A percentile compares a stretch with the other conserved stretches of the same genome.
phyloP scores from a whole-genome alignment of 2,329 filamentous ascomycete genomes.

The Colletotrichum orbiculare region DNA sequence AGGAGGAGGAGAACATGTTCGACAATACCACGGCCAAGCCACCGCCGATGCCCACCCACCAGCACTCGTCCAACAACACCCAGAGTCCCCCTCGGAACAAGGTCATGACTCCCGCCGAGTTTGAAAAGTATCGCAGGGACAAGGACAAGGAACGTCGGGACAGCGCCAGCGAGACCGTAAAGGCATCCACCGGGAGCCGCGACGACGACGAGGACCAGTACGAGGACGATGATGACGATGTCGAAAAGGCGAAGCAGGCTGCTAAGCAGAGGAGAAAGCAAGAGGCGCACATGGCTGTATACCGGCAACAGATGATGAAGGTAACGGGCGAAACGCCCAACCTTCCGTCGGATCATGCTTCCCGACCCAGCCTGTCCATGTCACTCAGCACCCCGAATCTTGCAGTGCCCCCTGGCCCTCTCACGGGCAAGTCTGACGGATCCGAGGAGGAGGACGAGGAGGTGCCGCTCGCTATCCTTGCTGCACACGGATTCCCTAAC shows the following conservation, averaged over 20 bases:
- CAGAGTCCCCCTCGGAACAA: constrained; percentile 68
- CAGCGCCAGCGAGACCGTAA: constrained; percentile 53
- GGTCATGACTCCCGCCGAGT: constrained; percentile 91
- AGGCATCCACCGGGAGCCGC: constrained; percentile 63
- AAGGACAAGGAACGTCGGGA: constrained; percentile 76
- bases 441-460: constrained; percentile 92
- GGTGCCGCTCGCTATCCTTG: constrained; percentile 85
- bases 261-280: constrained; percentile 86
- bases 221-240: constrained; percentile 82
- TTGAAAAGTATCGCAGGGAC: constrained; percentile 82
- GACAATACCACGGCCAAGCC: constrained; percentile 55
- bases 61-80: constrained; percentile 47
- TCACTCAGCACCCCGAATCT: constrained; percentile 71
- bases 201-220: constrained; percentile 75
- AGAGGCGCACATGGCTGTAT: constrained; percentile 89
- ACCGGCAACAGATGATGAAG: constrained; percentile 97
- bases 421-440: constrained; percentile 55
- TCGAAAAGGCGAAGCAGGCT: constrained; percentile 78
- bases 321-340: constrained; percentile 79
- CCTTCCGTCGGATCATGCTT: constrained; percentile 61
- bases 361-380: constrained; percentile 65
- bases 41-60: constrained; percentile 19
- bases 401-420: constrained; percentile 48
- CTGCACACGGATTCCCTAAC: constrained; percentile 88
- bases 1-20: constrained; percentile 66